Evolutionary conservation across 768 basidiomycete genomes (phyloP), one percentile per base, ranked within the genome.

Genomic region (Termitomyces bulborhizus): DNA sequence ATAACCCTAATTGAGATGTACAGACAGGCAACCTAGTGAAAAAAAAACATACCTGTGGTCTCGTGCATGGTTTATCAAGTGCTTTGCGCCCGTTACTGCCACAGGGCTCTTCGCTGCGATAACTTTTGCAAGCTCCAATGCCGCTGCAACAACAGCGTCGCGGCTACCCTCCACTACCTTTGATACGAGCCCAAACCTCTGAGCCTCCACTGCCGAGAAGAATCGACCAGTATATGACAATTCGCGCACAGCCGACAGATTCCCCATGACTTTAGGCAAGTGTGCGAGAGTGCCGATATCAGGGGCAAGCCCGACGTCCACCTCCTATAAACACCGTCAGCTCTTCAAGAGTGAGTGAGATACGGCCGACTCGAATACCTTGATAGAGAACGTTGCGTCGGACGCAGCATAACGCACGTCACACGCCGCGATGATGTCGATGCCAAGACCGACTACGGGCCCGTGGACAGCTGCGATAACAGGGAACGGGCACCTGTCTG

Each of bases 261-360:
- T 93, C 0, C 84, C 90, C 0, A 80, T 79, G 45, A 90, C 76
- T 62, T 90, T 90, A 0, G 89, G 90, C 6, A 95, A 73, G 49
- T 85, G 83, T 1, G 93, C 89, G 6, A 96, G 80, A 0, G 90
- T 84, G 0, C 94, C 94, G 40, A 94, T 84, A 65, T 95, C 93
- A 0, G 93, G 86, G 2, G 93, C 93, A 0, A 96, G 74, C 0
- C 89, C 93, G 26, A 93, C 78, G 63, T 93, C 89, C 3, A 92
- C 85, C 76, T 95, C 90, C 90, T 92, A 63, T 12, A 9, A 9
- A 29, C 46, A 24, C 6, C 66, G 63, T 63, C 65, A 45, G 80
- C 76, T n/a, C 72, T 85, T 79, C 43, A 71, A 66, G 3, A 21
- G 21, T 21, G 85, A 62, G 3, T 40, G 21, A 18, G 21, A 31